phyloP scores from a whole-genome alignment of 768 basidiomycete genomes.

The Tephrocybe rancida region DNA sequence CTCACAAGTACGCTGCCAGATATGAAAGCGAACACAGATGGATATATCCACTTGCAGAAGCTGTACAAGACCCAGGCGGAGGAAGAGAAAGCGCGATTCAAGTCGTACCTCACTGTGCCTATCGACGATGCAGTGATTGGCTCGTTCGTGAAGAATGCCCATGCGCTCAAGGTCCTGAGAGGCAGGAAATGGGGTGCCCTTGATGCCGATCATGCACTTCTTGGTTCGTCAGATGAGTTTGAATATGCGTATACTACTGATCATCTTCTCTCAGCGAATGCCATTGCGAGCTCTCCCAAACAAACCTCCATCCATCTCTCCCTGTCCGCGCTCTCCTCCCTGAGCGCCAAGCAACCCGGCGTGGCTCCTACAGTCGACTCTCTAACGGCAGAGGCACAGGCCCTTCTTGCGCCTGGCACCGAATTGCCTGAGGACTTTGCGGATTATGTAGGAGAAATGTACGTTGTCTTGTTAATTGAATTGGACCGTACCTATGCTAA shows the following conservation, averaged over 20 bases:
- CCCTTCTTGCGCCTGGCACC: constrained; percentile 49
- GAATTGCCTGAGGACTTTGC: constrained; percentile 58
- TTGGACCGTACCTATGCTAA: not conserved
- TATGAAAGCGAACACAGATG: constrained; percentile 89
- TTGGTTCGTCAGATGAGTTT: constrained; percentile 35
- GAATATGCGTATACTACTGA: not conserved
- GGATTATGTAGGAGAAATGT: constrained; percentile 80
- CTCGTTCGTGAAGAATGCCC: constrained; percentile 78
- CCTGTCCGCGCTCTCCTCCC: constrained; percentile 58
- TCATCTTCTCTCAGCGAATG: constrained; percentile 34
- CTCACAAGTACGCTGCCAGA: constrained; percentile 89
- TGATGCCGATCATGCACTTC: constrained; percentile 46
- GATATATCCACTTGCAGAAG: constrained; percentile 83
- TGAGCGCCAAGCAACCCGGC: constrained; percentile 28
- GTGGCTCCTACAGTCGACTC: constrained; percentile 48
- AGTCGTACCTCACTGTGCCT: constrained; percentile 45
- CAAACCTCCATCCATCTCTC: constrained; percentile 73
- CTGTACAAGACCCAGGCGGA: constrained; percentile 81
- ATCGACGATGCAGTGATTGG: constrained; percentile 62
- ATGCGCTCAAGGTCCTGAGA: constrained; percentile 66
- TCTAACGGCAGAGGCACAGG: constrained; percentile 52
- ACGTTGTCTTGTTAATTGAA: constrained; percentile 29
- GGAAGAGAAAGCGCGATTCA: constrained; percentile 63
- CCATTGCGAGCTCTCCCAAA: constrained; percentile 45
- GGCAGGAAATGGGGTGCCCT: constrained; percentile 65